Percentiles rank a stretch among this genome's conserved stretches.
Conservation (phyloP, 371 early-diverging fungal species). For the Coemansia sp. region DNA sequence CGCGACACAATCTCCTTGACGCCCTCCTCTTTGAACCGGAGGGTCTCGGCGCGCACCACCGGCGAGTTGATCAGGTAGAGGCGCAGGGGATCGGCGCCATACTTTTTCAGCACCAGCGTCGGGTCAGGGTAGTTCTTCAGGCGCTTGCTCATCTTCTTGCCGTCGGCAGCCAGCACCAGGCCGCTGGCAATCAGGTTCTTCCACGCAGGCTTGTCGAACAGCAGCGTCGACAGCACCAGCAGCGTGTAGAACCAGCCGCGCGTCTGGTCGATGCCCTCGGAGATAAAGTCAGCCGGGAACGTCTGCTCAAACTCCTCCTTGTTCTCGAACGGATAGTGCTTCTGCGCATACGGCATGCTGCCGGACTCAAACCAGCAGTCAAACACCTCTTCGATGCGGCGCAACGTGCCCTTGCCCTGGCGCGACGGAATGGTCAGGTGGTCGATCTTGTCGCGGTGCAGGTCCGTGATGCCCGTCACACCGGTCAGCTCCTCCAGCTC, state of each 20-base stretch:
- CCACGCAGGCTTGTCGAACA: constrained; percentile 98
- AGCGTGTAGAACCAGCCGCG: constrained; percentile 99
- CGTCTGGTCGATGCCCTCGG: constrained; percentile 99
- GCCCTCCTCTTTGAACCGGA: constrained; percentile 98
- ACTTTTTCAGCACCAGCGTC: constrained; percentile 77
- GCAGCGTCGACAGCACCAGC: constrained; percentile 97
- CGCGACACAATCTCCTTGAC: constrained; percentile 96
- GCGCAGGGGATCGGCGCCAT: constrained; percentile 98
- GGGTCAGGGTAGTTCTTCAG: constrained; percentile 99
- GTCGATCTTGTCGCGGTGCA: constrained; percentile 99
- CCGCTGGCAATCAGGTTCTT: constrained; percentile 99
- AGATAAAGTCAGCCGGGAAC: constrained; percentile 99
- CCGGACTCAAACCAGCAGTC: constrained; percentile 99
- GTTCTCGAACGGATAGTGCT: constrained; percentile 99
- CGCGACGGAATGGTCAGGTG: constrained; percentile 95
- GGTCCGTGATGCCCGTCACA: constrained; percentile 83
- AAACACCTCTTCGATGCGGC: constrained; percentile 98
- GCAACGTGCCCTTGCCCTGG: constrained; percentile 85
- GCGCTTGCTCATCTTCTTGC: constrained; percentile 99
- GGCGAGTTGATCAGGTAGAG: constrained; percentile 99
- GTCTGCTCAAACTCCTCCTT: constrained; percentile 76
- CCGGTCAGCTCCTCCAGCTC: constrained; percentile 96
- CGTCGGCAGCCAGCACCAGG: constrained; percentile 98
- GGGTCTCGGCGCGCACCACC: constrained; percentile 97
- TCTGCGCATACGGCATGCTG: constrained; percentile 99